Conservation (phyloP, 2,329 filamentous ascomycete species). For the Cladobotryum mycophilum region DNA sequence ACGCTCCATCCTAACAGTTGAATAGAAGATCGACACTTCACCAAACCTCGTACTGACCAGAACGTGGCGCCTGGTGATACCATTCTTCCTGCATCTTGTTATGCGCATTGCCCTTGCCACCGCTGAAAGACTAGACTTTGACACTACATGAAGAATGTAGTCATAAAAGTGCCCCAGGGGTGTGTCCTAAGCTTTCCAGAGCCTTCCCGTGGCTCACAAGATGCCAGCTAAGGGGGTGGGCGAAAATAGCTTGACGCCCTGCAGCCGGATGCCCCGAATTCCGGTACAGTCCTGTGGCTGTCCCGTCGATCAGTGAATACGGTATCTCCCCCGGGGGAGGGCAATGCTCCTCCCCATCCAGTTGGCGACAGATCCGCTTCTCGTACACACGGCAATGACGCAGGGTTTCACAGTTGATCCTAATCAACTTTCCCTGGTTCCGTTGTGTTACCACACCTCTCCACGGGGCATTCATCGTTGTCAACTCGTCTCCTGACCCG, state of each 20-base stretch:
- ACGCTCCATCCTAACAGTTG: conserved; percentile 1
- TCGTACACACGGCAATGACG: not conserved
- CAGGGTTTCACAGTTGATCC: not conserved
- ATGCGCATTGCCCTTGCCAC: not conserved
- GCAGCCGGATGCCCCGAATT: not conserved
- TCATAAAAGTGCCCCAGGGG: too few relatives aligned
- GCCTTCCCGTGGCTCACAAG: not conserved
- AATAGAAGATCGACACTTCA: conserved; percentile 9
- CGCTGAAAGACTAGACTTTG: too few relatives aligned
- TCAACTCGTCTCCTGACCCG: not conserved
- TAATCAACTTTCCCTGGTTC: not conserved
- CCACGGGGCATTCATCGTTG: not conserved
- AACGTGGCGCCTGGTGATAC: not conserved
- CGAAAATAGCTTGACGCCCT: not conserved
- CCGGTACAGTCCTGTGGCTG: conserved; percentile 2
- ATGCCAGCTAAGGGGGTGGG: not conserved
- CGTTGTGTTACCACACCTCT: not conserved
- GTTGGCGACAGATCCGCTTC: not conserved
- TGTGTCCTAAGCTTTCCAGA: too few relatives aligned
- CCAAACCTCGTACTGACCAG: not conserved
- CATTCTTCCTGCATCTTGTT: not conserved
- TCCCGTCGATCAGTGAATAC: conserved; percentile 8
- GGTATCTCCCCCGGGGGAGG: conserved; percentile 7
- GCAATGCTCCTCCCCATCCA: conserved; percentile 6
- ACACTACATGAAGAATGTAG: not conserved